Evolutionary conservation across 2,329 filamentous ascomycete species (phyloP), one percentile per base, ranked within the genome.

Genomic region (Colletotrichum endophyticum): DNA sequence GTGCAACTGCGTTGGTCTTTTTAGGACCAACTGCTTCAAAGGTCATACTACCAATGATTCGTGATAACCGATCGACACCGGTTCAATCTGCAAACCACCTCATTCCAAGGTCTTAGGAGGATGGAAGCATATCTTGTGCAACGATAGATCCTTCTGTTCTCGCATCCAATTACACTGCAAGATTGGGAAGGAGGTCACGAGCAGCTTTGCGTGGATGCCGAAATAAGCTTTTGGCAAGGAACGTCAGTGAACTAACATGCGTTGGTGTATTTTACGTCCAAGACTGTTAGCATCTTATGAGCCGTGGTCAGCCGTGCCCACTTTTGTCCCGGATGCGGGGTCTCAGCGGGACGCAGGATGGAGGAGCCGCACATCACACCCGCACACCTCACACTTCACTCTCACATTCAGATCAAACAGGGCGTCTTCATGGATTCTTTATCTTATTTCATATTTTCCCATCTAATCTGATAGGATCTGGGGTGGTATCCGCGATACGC

Each of bases 131-230:
- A 9, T 39, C 5, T 39, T 16, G 5, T 49, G 8, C 6, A 28
- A 27, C 44, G 15, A 30, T 15, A 9, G 16, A 30, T 30, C 39
- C 19, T 49, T 22, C 19, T 4, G 44, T 3, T 2, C 28, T 30
- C 32, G 4, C 16, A 32, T 44, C 49, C 56, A 53, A 19, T 25
- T 6, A 11, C 15, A 53, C 34, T 19, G 9, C 36, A 44, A 15
- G n/a, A 70, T 32, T 25, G 27, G 68, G 68, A 63, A 63, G 7
- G 34, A 61, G 68, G 68, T 70, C 68, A 70, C 68, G 68, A 62
- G 68, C 32, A 27, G 34, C 19, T 53, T 53, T 63, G 19, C 34
- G 57, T 49, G 22, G 57, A 34, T 70, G 56, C 19, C 57, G 12
- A 70, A 36, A 49, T 62, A 70, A 70, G 56, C 56, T 62, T 70